These are phyloP conservation scores for Tetrahymena malaccensis DNA, from an alignment of 73 alveolate species.

Conservation along the genomic window DNA sequence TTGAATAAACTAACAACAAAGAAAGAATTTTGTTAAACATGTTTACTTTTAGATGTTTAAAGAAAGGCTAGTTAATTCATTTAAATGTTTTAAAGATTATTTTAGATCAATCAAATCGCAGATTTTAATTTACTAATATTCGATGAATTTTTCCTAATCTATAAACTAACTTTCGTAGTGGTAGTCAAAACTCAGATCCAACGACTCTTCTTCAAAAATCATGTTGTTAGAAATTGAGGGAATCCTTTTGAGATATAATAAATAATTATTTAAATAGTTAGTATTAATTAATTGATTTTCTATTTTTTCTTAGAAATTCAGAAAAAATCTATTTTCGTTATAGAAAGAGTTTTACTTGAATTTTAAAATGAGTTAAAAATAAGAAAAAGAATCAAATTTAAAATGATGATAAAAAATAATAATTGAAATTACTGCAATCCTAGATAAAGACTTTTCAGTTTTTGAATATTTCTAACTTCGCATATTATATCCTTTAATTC, in stretches of 20 bases:
- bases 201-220: background rate
- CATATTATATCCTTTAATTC: background rate
- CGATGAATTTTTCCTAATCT: background rate
- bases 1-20: no score
- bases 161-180: background rate
- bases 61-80: background rate
- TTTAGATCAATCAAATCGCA: background rate
- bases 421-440: background rate
- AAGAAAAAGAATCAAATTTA: no score
- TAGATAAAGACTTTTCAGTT: background rate
- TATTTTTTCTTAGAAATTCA: no score
- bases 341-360: no score
- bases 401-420: no score
- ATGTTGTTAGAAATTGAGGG: background rate
- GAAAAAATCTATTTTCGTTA: no score
- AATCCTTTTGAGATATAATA: background rate
- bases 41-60: background rate
- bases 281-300: no score
- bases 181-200: background rate
- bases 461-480: background rate
- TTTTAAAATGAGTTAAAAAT: no score
- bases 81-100: background rate
- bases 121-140: background rate
- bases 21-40: no score
- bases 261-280: no score